Percentiles rank a stretch among this genome's conserved stretches.
phyloP scores from a whole-genome alignment of 306 rosid species.

The Arachis stenosperma region DNA sequence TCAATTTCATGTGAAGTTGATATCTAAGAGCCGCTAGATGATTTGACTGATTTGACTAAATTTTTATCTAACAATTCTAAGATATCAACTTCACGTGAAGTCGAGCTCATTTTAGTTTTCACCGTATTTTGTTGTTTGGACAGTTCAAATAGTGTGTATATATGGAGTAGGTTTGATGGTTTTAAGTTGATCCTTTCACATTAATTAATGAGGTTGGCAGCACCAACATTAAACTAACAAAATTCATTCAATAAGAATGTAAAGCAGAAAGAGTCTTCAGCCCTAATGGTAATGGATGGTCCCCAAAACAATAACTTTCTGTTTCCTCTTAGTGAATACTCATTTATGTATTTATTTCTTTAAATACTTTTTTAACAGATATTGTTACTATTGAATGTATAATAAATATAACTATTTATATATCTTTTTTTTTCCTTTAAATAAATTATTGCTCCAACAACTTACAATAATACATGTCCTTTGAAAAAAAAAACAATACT shows the following conservation, averaged over 20 bases:
- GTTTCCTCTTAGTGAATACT: background rate
- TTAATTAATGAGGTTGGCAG: conserved; percentile 45
- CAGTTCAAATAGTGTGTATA: conserved; percentile 24
- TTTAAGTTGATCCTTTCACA: conserved; percentile 25
- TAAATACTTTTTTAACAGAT: too few relatives aligned
- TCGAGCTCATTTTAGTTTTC: too few relatives aligned
- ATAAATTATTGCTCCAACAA: too few relatives aligned
- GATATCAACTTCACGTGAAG: too few relatives aligned
- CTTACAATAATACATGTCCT: too few relatives aligned
- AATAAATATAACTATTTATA: too few relatives aligned
- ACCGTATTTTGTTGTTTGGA: conserved; percentile 2
- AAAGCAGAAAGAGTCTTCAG: conserved; percentile 10
- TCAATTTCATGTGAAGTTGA: too few relatives aligned
- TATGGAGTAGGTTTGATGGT: conserved; percentile 48
- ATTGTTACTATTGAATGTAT: background rate
- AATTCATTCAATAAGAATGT: conserved; percentile 32
- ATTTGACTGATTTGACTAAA: too few relatives aligned
- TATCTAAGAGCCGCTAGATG: too few relatives aligned
- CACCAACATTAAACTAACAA: conserved; percentile 46
- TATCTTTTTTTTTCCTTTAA: too few relatives aligned
- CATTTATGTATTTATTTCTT: background rate
- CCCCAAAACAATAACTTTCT: conserved; percentile 36
- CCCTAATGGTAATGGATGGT: conserved; percentile 43
- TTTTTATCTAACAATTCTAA: too few relatives aligned
- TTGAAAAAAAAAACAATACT: too few relatives aligned